Percentiles rank a stretch among this genome's conserved stretches.
phyloP scores from a whole-genome alignment of 2,329 filamentous ascomycete genomes.

The Sporothrix pseudoabietina region DNA sequence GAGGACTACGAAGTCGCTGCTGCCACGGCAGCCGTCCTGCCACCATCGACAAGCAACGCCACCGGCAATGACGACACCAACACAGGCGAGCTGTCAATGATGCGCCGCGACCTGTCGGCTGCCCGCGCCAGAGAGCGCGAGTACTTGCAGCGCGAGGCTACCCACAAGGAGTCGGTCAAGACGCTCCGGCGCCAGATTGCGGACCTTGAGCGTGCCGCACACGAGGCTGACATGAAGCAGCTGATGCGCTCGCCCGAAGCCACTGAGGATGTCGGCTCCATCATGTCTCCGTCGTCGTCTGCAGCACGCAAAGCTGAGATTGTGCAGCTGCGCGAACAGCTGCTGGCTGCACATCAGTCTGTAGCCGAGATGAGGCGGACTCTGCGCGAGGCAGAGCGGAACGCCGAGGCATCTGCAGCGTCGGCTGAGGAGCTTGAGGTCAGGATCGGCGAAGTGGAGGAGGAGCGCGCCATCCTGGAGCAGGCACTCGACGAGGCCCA shows the following conservation, averaged over 20 bases:
- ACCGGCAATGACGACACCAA: conserved; percentile 39
- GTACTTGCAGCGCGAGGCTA: conserved; percentile 64
- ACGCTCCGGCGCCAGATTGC: conserved; percentile 65
- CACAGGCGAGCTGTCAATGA: conserved; percentile 58
- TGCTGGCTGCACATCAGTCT: conserved; percentile 61
- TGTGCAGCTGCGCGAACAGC: conserved; percentile 60
- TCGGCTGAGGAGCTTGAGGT: conserved; percentile 51
- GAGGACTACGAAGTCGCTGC: conserved; percentile 54
- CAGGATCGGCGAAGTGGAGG: conserved; percentile 60
- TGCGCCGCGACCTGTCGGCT: conserved; percentile 64
- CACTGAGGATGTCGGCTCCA: conserved; percentile 51
- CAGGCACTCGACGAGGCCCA: conserved; percentile 60
- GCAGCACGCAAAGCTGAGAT: conserved; percentile 58
- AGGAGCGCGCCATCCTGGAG: conserved; percentile 61
- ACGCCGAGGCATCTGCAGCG: conserved; percentile 44
- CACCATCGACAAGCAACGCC: conserved; percentile 35
- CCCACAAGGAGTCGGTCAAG: conserved; percentile 64
- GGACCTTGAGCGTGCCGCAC: conserved; percentile 67
- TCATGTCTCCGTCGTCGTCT: conserved; percentile 9
- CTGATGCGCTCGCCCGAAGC: conserved; percentile 49
- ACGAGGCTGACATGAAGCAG: conserved; percentile 61
- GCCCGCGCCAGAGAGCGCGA: conserved; percentile 68
- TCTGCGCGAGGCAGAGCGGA: conserved; percentile 55
- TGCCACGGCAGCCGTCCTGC: conserved; percentile 37
- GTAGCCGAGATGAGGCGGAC: conserved; percentile 57